Conservation (phyloP, 805 yeast species). For the Teunomyces barrocoloradensis region DNA sequence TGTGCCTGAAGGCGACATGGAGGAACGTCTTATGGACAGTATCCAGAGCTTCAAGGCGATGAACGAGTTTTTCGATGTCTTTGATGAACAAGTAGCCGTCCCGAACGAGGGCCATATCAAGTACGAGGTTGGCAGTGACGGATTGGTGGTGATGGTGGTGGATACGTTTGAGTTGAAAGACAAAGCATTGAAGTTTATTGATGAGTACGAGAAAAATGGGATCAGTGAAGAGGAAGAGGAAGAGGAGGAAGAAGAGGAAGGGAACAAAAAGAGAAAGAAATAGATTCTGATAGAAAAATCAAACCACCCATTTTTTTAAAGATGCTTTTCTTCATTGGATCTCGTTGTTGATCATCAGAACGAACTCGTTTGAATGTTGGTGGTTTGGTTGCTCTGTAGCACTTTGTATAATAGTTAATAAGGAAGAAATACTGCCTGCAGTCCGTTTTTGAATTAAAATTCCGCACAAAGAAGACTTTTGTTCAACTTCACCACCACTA, state of each 20-base stretch:
- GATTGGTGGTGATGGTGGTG: constrained; percentile 55
- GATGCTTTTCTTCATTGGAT: neutral
- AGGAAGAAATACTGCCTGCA: neutral
- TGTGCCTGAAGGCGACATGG: constrained; percentile 44
- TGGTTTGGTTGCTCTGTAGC: neutral
- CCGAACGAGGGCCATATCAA: constrained; percentile 56
- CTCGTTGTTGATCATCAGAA: no score
- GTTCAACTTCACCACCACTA: neutral
- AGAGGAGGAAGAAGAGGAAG: constrained; percentile 3
- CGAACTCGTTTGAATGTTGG: neutral
- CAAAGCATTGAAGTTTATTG: constrained; percentile 43
- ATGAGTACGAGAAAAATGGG: constrained; percentile 24
- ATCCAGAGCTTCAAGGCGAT: constrained; percentile 47
- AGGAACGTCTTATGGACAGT: constrained; percentile 45
- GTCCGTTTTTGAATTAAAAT: neutral
- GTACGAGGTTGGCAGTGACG: constrained; percentile 62
- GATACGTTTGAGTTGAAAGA: constrained; percentile 37
- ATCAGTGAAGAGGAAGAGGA: constrained; percentile 5
- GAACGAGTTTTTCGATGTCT: constrained; percentile 50
- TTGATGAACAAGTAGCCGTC: constrained; percentile 49
- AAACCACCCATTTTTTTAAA: no score
- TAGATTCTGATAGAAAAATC: neutral
- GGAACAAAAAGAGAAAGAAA: constrained; percentile 6
- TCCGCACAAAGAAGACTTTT: neutral
- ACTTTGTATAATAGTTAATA: neutral